phyloP scores from a whole-genome alignment of 129 eudicot species.

The Rutidosis leptorrhynchoides region DNA sequence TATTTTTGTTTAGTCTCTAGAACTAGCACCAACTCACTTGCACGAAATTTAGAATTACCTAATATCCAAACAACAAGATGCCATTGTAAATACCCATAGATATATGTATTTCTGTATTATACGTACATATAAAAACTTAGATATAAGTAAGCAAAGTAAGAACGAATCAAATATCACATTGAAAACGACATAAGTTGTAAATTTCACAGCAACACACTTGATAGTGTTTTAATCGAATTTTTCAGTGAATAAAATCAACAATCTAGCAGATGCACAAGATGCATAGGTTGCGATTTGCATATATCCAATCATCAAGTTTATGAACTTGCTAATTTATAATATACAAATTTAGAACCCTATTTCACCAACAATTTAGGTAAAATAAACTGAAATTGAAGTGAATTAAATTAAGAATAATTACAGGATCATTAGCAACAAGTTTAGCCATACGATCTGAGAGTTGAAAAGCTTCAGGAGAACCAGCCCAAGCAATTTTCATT shows the following conservation, averaged over 20 bases:
- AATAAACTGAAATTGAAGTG: constrained; percentile 3
- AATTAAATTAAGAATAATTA: constrained; percentile 11
- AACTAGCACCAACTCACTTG: not conserved
- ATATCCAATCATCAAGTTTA: not conserved
- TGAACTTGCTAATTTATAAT: no score
- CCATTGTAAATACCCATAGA: not conserved
- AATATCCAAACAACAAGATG: not conserved
- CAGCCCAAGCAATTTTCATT: constrained; percentile 91
- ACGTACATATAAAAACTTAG: no score
- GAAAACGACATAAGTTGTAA: no score
- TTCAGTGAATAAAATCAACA: no score
- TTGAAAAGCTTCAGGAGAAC: constrained; percentile 48
- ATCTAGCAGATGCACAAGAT: no score
- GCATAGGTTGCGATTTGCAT: no score
- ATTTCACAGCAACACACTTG: no score
- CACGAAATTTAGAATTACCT: not conserved
- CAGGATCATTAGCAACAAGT: constrained; percentile 90
- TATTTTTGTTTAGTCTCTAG: not conserved
- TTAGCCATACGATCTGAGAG: constrained; percentile 77
- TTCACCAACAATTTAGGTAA: not conserved
- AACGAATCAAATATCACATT: no score
- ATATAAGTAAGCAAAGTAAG: no score
- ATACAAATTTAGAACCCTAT: no score
- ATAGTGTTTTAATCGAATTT: no score
- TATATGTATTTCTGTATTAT: no score